Conservation (phyloP, 306 rosid species). For the Gillenia trifoliata region DNA sequence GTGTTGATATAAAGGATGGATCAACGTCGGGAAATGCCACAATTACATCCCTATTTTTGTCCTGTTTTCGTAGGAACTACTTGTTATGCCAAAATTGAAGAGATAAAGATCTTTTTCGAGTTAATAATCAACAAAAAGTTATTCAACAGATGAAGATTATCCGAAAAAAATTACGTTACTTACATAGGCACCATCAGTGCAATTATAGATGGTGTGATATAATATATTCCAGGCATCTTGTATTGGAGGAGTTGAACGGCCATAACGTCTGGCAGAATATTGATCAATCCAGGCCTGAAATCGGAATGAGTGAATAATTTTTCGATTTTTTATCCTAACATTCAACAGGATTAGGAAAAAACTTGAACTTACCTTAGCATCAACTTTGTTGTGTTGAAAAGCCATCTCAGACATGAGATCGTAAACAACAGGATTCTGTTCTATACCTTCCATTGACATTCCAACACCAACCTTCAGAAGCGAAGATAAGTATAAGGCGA, state of each 20-base stretch:
- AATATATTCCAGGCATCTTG: constrained; percentile 76
- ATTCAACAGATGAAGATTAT: background rate
- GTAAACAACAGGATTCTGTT: constrained; percentile 82
- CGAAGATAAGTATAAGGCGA: constrained; percentile 18
- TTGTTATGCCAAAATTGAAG: background rate
- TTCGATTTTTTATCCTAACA: background rate
- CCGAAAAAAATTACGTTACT: too few relatives aligned
- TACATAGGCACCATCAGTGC: constrained; percentile 89
- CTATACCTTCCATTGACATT: constrained; percentile 95
- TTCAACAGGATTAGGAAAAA: background rate
- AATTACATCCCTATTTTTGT: constrained; percentile 86
- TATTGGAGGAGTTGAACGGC: constrained; percentile 53
- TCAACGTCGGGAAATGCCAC: constrained; percentile 83
- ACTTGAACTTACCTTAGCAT: constrained; percentile 51
- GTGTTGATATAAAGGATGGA: constrained; percentile 56
- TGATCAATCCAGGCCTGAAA: constrained; percentile 72
- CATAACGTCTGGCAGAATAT: constrained; percentile 75
- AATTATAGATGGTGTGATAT: constrained; percentile 73
- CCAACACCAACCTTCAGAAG: constrained; percentile 81
- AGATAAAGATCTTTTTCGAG: background rate
- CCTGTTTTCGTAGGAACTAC: constrained; percentile 40
- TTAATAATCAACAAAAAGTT: background rate
- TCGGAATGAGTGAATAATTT: background rate
- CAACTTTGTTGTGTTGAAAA: constrained; percentile 57
- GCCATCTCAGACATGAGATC: constrained; percentile 96